Conservation (phyloP, 257 asterid genomes). For the Solanum virginianum region DNA sequence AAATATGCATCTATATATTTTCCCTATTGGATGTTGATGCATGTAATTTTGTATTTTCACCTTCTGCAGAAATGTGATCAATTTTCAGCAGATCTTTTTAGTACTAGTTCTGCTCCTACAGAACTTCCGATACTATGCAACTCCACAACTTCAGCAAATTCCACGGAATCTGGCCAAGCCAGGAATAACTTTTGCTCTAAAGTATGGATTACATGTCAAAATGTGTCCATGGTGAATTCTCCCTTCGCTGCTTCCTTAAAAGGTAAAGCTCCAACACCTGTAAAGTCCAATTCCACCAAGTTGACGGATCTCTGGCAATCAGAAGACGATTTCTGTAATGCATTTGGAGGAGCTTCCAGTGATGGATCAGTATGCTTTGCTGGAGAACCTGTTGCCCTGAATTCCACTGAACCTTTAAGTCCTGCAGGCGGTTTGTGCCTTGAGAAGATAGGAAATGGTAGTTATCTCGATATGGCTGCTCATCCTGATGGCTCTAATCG, state of each 20-base stretch:
- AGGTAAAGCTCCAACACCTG: constrained; percentile 35
- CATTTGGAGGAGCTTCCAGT: constrained; percentile 59
- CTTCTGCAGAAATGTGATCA: constrained; percentile 76
- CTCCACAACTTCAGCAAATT: constrained; percentile 44
- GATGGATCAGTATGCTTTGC: constrained; percentile 43
- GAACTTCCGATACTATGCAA: constrained; percentile 63
- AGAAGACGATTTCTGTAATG: constrained; percentile 52
- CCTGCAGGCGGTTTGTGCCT: constrained; percentile 76
- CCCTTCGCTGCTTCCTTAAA: constrained; percentile 48
- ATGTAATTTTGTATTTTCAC: neutral
- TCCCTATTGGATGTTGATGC: neutral
- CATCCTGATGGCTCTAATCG: constrained; percentile 88
- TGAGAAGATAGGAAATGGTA: constrained; percentile 68
- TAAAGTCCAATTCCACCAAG: constrained; percentile 35
- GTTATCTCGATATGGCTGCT: constrained; percentile 63
- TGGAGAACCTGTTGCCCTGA: constrained; percentile 44
- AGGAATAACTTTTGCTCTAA: constrained; percentile 44
- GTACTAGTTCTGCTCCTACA: constrained; percentile 31
- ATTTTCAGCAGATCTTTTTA: constrained; percentile 62
- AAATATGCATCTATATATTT: neutral
- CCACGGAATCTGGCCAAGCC: constrained; percentile 37
- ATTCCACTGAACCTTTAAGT: constrained; percentile 18
- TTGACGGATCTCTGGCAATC: constrained; percentile 62
- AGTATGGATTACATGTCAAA: constrained; percentile 71
- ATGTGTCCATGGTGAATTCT: constrained; percentile 43